Conservation (phyloP, 176 grass and related monocot species). For the Cenchrus fungigraminus region DNA sequence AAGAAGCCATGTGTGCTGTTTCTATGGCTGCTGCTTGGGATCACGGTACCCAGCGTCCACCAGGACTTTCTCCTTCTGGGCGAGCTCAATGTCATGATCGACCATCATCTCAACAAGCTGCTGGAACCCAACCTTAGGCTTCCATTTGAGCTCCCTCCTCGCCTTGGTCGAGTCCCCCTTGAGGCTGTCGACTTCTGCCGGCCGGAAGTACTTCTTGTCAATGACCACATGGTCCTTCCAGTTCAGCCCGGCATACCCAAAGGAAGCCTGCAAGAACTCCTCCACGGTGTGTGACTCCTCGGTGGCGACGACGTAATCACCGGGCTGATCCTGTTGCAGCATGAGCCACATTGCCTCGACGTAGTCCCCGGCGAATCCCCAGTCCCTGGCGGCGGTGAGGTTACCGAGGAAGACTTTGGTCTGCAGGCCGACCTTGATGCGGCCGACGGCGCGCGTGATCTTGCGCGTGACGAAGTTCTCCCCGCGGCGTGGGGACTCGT, state of each 20-base stretch:
- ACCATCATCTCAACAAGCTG: constrained; percentile 96
- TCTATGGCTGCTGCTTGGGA: constrained; percentile 91
- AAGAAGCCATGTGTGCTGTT: background rate
- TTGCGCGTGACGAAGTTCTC: constrained; percentile 99
- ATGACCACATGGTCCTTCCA: constrained; percentile 98
- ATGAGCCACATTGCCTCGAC: constrained; percentile 99
- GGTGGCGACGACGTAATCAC: constrained; percentile 86
- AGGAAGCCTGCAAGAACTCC: constrained; percentile 83
- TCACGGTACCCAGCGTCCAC: constrained; percentile 89
- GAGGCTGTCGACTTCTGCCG: constrained; percentile 89
- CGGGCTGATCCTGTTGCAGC: constrained; percentile 91
- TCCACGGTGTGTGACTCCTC: constrained; percentile 84
- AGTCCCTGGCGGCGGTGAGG: constrained; percentile 84
- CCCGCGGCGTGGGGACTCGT: constrained; percentile 91
- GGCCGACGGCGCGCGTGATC: constrained; percentile 93
- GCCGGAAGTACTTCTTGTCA: constrained; percentile 92
- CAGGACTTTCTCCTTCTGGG: constrained; percentile 88
- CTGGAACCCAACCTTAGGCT: constrained; percentile 90
- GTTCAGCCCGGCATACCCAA: constrained; percentile 73
- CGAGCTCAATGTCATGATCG: constrained; percentile 83
- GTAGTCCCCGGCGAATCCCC: constrained; percentile 96
- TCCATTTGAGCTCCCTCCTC: constrained; percentile 72
- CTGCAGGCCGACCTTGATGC: constrained; percentile 90
- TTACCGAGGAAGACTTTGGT: constrained; percentile 98
- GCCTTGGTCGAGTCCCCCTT: constrained; percentile 85